A percentile compares a stretch with the other conserved stretches of the same genome.
These are phyloP conservation scores for Trypanosomatidae sp. DNA, from an alignment of 208 protist species.

Conservation along the genomic window DNA sequence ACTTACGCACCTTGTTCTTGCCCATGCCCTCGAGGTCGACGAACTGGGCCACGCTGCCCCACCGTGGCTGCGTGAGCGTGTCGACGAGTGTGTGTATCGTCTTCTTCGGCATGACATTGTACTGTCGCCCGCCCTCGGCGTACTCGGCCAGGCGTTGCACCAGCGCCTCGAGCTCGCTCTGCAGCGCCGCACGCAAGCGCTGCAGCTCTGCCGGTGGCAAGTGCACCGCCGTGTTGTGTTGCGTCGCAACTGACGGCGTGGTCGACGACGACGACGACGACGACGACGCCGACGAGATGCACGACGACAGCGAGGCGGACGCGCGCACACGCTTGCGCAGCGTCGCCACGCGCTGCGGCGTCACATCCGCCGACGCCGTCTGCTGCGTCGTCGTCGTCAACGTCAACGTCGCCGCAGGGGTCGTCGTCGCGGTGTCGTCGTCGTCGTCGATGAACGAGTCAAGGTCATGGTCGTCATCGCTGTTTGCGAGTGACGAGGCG, in stretches of 20 bases:
- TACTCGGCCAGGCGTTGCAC: conserved; percentile 60
- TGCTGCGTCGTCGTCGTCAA: not conserved
- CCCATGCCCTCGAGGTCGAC: conserved; percentile 75
- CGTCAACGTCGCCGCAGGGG: not conserved
- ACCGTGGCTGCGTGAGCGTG: conserved; percentile 39
- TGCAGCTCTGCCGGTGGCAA: conserved; percentile 30
- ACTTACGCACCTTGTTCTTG: conserved; percentile 83
- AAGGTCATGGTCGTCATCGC: conserved; percentile 1
- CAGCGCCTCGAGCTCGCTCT: conserved; percentile 46
- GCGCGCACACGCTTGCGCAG: not conserved
- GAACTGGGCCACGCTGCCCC: conserved; percentile 57
- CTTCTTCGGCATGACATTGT: conserved; percentile 79
- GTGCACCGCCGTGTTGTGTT: not conserved
- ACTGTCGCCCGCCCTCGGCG: conserved; percentile 56
- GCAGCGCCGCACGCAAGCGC: conserved; percentile 30
- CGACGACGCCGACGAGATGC: not conserved
- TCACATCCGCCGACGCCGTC: not conserved
- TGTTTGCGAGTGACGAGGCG: not conserved
- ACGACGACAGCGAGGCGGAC: not conserved
- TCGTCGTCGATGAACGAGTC: conserved; percentile 4
- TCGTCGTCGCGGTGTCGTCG: not conserved
- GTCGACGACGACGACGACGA: not conserved
- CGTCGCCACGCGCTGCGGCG: not conserved
- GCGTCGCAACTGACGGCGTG: not conserved
- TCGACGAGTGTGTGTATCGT: conserved; percentile 60